These are phyloP conservation scores for Alloascoidea africana DNA, from an alignment of 805 yeast species.

Conservation along the genomic window DNA sequence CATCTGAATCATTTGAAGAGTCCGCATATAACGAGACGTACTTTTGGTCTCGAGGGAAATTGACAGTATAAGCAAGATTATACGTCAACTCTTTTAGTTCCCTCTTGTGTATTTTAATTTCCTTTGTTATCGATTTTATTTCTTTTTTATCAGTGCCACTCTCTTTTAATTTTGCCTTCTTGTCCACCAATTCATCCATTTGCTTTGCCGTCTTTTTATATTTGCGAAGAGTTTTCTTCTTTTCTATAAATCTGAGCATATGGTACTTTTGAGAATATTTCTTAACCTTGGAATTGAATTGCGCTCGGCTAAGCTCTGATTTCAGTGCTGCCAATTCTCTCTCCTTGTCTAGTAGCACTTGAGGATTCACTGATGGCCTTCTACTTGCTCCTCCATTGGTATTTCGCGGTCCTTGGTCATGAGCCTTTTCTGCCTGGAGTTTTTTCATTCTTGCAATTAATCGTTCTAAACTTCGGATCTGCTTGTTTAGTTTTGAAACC, in stretches of 20 bases:
- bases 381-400: neutral
- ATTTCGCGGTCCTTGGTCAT: conserved; percentile 45
- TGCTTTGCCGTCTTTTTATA: conserved; percentile 33
- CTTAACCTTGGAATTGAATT: conserved; percentile 27
- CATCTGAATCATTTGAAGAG: neutral
- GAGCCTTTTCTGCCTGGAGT: neutral
- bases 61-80: conserved; percentile 60
- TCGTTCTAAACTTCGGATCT: conserved; percentile 76
- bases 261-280: conserved; percentile 63
- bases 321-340: conserved; percentile 55
- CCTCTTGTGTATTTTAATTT: conserved; percentile 29
- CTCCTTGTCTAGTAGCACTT: conserved; percentile 39
- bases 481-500: conserved; percentile 64
- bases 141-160: neutral
- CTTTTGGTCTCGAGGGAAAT: conserved; percentile 68
- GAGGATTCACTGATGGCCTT: neutral
- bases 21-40: conserved; percentile 54
- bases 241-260: conserved; percentile 86
- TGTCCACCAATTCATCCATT: conserved; percentile 13
- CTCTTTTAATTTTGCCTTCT: conserved; percentile 8
- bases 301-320: conserved; percentile 37
- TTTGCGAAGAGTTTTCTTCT: conserved; percentile 65
- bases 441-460: conserved; percentile 38
- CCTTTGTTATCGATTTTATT: conserved; percentile 13
- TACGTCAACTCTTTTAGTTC: conserved; percentile 39